These are phyloP conservation scores for Eurotiales sp. DNA, from an alignment of 2,329 filamentous ascomycete genomes.

Conservation along the genomic window DNA sequence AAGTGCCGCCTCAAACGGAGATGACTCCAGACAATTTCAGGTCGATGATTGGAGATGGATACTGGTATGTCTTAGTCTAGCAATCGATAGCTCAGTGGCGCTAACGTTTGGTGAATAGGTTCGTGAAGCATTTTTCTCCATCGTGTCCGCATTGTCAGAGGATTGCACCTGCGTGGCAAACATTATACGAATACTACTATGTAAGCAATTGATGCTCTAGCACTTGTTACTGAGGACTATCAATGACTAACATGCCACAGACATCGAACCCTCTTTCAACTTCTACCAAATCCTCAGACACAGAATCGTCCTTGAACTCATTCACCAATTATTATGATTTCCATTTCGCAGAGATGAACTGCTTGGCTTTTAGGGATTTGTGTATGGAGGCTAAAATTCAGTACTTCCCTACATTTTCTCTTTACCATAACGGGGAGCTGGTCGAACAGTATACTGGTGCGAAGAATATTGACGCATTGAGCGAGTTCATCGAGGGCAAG, in stretches of 20 bases:
- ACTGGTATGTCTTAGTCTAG: slow-evolving; percentile 41
- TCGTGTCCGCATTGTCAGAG: slow-evolving; percentile 67
- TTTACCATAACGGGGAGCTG: slow-evolving; percentile 75
- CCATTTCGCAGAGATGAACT: slow-evolving; percentile 82
- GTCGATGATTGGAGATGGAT: slow-evolving; percentile 48
- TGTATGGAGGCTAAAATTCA: slow-evolving; percentile 66
- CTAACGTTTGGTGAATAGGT: slow-evolving; percentile 34
- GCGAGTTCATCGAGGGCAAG: slow-evolving; percentile 67
- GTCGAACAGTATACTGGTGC: slow-evolving; percentile 62
- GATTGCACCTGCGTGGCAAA: slow-evolving; percentile 84
- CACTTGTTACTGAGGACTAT: no score
- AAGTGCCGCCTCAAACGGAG: slow-evolving; percentile 49
- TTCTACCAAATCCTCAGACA: slow-evolving; percentile 48
- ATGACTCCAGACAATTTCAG: slow-evolving; percentile 48
- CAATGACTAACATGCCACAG: slow-evolving; percentile 38
- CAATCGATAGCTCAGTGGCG: background rate
- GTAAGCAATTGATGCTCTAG: slow-evolving; percentile 27
- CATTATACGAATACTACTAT: slow-evolving; percentile 87
- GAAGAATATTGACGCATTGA: slow-evolving; percentile 64
- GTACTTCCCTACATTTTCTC: slow-evolving; percentile 70
- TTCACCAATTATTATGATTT: slow-evolving; percentile 87
- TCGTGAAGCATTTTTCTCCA: slow-evolving; percentile 53
- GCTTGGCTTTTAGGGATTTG: slow-evolving; percentile 73
- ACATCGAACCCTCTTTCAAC: slow-evolving; percentile 69
- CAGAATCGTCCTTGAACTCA: slow-evolving; percentile 53